Conservation (phyloP, 345 rosid species). For the Camelina neglecta region DNA sequence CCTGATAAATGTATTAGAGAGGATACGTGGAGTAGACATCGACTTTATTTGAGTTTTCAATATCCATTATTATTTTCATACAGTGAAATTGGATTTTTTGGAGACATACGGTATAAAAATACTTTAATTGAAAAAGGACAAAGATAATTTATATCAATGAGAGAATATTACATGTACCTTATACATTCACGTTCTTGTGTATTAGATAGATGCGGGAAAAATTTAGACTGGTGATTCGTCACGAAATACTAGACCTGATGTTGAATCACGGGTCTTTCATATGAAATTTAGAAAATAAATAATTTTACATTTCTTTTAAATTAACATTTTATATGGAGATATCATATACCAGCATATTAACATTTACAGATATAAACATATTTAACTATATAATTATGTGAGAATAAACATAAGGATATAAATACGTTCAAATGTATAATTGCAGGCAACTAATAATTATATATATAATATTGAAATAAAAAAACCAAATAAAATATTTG, state of each 20-base stretch:
- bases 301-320: too few relatives aligned
- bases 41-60: slow-evolving; percentile 1
- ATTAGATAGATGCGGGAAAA: not conserved
- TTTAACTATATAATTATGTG: too few relatives aligned
- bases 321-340: too few relatives aligned
- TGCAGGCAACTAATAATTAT: too few relatives aligned
- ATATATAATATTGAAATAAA: too few relatives aligned
- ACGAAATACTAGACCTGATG: not conserved
- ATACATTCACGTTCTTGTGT: not conserved
- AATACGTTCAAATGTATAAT: too few relatives aligned
- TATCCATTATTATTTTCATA: not conserved
- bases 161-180: not conserved
- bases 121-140: not conserved
- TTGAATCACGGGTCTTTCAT: not conserved
- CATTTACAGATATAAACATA: too few relatives aligned
- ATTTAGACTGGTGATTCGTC: not conserved
- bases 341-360: too few relatives aligned
- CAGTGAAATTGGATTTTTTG: not conserved
- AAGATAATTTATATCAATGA: not conserved
- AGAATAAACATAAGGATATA: too few relatives aligned
- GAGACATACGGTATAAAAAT: not conserved
- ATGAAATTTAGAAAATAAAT: not conserved
- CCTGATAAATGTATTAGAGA: too few relatives aligned
- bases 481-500: too few relatives aligned
- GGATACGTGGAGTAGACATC: slow-evolving; percentile 4